phyloP scores from a whole-genome alignment of 2,329 filamentous ascomycete species.

The Onygena corvina region DNA sequence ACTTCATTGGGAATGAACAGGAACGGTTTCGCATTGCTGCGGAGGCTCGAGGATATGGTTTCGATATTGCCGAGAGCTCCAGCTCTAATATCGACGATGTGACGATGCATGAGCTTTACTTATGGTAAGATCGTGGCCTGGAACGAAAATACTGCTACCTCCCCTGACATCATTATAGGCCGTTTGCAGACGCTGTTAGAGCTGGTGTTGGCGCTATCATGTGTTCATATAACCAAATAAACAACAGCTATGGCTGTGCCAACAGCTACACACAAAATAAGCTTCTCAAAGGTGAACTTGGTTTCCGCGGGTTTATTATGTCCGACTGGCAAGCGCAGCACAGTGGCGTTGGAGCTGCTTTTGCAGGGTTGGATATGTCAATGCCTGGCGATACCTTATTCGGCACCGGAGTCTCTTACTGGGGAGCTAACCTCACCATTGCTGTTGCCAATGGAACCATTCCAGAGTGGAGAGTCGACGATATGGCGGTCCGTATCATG shows the following conservation, averaged over 20 bases:
- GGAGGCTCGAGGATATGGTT: slow-evolving; percentile 49
- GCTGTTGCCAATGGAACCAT: slow-evolving; percentile 82
- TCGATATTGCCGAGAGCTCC: slow-evolving; percentile 49
- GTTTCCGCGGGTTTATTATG: slow-evolving; percentile 61
- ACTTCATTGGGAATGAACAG: slow-evolving; percentile 63
- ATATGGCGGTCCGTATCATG: slow-evolving; percentile 77
- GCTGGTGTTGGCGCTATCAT: slow-evolving; percentile 55
- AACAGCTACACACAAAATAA: slow-evolving; percentile 50
- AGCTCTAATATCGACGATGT: slow-evolving; percentile 53
- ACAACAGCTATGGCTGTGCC: slow-evolving; percentile 56
- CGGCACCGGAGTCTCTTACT: slow-evolving; percentile 59
- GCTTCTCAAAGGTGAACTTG: slow-evolving; percentile 57
- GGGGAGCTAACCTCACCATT: slow-evolving; percentile 77
- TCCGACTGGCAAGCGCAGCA: slow-evolving; percentile 70
- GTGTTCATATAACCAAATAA: slow-evolving; percentile 63
- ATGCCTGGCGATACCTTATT: slow-evolving; percentile 77
- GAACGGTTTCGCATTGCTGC: slow-evolving; percentile 54
- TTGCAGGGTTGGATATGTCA: slow-evolving; percentile 65
- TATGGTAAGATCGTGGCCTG: slow-evolving; percentile 35
- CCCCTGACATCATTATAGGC: slow-evolving; percentile 29
- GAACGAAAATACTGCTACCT: background rate
- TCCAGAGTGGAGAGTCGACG: slow-evolving; percentile 75
- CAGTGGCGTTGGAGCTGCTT: slow-evolving; percentile 52
- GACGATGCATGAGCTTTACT: slow-evolving; percentile 52
- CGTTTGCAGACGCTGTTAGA: slow-evolving; percentile 56